Base-by-base conservation (phyloP, 2,329 filamentous ascomycete genomes). In the Aspergillus pseudoglaucus region DNA sequence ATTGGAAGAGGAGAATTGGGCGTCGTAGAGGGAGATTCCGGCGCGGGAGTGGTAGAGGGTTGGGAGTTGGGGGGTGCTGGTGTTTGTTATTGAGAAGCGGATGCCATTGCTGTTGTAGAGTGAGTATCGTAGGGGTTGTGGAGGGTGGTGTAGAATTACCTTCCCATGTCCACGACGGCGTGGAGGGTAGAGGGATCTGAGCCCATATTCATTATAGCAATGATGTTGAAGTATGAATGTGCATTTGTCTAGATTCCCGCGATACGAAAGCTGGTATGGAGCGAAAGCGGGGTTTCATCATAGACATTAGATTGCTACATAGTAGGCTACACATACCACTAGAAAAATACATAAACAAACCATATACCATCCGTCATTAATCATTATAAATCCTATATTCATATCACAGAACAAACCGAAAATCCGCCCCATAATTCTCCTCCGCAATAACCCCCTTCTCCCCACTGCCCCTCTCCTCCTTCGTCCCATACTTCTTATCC, bases 11-110 rank as follows among this genome's bases (percentile, higher is more conserved):
- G 75, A 56, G 72, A 75, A 75, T 73, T 88, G 68, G 1, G 88
- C 88, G 62, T 95, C 89, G 69, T 93, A 95, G 9, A 96, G 78
- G 2, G 90, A 95, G 49, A 96, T 93, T 18, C 78, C 80, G 8
- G 83, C 85, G 5, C 90, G 84, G 58, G 89, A 82, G 58, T 86
- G 82, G 68, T 88, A 94, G 47, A 95, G 60, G 22, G 86, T 90
- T 15, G 79, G 83, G 38, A 95, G 77, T 20, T 90, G 81, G 20
- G 90, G 85, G 20, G 86, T 77, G 35, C 75, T 80, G n/a, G 94
- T 77, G 55, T 89, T 83, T 7, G 89, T 88, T 60, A 95, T 88
- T 40, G 88, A 91, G 75, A 95, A 95, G 47, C 90, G 88, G 59
- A 95, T 91, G 59, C 90, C 90, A 74, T 95, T 96, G 74, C 89